Evolutionary conservation across 2,329 filamentous ascomycete genomes (phyloP).

Genomic region (Ophiostoma novo-ulmi): DNA sequence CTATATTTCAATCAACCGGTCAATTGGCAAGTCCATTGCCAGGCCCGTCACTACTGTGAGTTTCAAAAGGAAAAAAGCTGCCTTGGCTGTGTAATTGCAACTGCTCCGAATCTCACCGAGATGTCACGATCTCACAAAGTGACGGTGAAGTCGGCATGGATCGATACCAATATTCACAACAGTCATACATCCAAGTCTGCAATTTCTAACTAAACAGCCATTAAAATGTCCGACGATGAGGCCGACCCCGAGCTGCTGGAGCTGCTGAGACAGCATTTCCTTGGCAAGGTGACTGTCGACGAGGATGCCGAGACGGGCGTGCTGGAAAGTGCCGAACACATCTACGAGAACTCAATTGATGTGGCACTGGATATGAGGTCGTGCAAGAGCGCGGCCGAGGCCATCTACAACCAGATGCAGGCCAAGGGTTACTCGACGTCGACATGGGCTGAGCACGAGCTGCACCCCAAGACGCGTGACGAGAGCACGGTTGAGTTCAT

Average conservation of each 20-base stretch:
- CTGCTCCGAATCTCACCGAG: background rate
- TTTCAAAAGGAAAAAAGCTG: background rate
- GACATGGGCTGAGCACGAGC: slow-evolving; percentile 80
- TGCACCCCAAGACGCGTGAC: slow-evolving; percentile 80
- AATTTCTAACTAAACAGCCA: background rate
- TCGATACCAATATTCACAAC: background rate
- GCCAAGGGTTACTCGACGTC: slow-evolving; percentile 75
- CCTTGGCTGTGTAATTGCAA: background rate
- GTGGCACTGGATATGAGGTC: slow-evolving; percentile 80
- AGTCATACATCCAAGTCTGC: background rate
- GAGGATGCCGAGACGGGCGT: slow-evolving; percentile 73
- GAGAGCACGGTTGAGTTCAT: slow-evolving; percentile 82
- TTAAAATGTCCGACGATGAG: slow-evolving; percentile 80
- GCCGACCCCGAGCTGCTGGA: slow-evolving; percentile 81
- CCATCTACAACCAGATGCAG: slow-evolving; percentile 77
- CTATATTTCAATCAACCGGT: background rate
- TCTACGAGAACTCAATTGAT: slow-evolving; percentile 90
- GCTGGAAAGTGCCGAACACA: slow-evolving; percentile 73
- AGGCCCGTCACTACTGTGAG: background rate
- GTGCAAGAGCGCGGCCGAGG: slow-evolving; percentile 74
- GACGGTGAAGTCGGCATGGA: background rate
- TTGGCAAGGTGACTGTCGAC: slow-evolving; percentile 51
- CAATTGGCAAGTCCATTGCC: slow-evolving; percentile 8
- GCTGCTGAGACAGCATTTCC: slow-evolving; percentile 74
- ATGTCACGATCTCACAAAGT: background rate